phyloP scores from a whole-genome alignment of 108 stramenopile genomes.

The Pelagomonas calceolata region DNA sequence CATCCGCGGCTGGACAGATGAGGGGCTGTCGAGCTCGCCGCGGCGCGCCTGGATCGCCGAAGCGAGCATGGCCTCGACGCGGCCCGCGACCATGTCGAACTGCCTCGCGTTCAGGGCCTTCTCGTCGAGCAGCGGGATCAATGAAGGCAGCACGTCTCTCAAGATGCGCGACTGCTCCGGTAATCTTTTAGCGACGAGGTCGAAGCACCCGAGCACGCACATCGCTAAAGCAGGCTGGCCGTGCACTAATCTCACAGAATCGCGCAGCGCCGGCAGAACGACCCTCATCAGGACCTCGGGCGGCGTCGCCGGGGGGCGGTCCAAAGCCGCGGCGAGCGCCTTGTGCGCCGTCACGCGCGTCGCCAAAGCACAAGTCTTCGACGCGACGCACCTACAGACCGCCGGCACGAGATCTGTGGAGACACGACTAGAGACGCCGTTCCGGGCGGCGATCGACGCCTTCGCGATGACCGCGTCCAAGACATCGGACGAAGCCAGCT shows the following conservation, averaged over 20 bases:
- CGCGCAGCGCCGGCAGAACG: slow-evolving; percentile 14
- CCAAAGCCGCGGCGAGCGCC: slow-evolving; percentile 24
- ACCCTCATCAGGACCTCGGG: slow-evolving; percentile 23
- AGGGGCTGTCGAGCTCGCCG: neutral
- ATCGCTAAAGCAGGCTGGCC: slow-evolving; percentile 13
- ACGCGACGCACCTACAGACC: slow-evolving; percentile 22
- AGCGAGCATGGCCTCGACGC: slow-evolving; percentile 19
- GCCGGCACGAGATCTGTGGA: slow-evolving; percentile 14
- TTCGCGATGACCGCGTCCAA: slow-evolving; percentile 12
- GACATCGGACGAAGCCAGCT: neutral
- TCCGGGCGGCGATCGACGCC: slow-evolving; percentile 11
- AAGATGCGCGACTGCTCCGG: slow-evolving; percentile 10
- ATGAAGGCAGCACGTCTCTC: slow-evolving; percentile 24
- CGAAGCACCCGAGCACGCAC: slow-evolving; percentile 26
- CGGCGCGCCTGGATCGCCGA: slow-evolving; percentile 6
- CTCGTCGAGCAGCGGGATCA: slow-evolving; percentile 25
- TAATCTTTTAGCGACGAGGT: slow-evolving; percentile 18
- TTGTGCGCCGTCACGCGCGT: slow-evolving; percentile 19
- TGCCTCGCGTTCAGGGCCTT: slow-evolving; percentile 23
- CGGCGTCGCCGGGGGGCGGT: slow-evolving; percentile 19
- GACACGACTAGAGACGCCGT: neutral
- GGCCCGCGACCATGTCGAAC: slow-evolving; percentile 29
- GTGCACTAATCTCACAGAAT: neutral
- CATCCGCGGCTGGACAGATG: neutral
- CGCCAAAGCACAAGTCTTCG: slow-evolving; percentile 8